Evolutionary conservation across 2,329 filamentous ascomycete genomes (phyloP).

Genomic region (Fusarium algeriense): DNA sequence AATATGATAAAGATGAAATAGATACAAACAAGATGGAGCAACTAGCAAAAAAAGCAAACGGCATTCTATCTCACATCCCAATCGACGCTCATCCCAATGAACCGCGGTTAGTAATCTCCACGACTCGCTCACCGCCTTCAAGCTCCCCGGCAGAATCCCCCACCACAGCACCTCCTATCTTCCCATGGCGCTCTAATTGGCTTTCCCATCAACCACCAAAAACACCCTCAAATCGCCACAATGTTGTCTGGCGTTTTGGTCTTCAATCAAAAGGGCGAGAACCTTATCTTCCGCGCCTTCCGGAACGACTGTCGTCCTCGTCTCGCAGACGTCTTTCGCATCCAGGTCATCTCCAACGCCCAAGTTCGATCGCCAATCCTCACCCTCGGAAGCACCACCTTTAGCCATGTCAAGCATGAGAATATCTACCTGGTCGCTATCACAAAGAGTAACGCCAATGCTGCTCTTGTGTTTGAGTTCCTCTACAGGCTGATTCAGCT

Average conservation of each 20-base stretch:
- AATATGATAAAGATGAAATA: neutral
- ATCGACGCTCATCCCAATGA: neutral
- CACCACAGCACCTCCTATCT: conserved; percentile 43
- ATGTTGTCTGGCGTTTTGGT: conserved; percentile 98
- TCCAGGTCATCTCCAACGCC: conserved; percentile 98
- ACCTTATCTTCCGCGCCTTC: conserved; percentile 99
- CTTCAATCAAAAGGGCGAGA: conserved; percentile 99
- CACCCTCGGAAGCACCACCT: conserved; percentile 96
- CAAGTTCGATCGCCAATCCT: conserved; percentile 98
- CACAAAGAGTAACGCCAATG: conserved; percentile 99
- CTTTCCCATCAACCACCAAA: conserved; percentile 12
- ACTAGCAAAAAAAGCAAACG: neutral
- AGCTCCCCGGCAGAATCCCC: conserved; percentile 44
- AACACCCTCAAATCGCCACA: conserved; percentile 52
- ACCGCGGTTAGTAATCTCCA: conserved; percentile 6
- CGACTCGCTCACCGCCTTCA: conserved; percentile 38
- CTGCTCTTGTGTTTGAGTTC: conserved; percentile 97
- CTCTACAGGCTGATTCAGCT: conserved; percentile 91
- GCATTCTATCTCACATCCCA: neutral
- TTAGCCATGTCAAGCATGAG: conserved; percentile 99
- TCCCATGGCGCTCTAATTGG: conserved; percentile 13
- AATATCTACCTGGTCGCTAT: conserved; percentile 98
- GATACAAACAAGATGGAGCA: neutral
- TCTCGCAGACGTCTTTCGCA: conserved; percentile 98
- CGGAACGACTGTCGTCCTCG: conserved; percentile 98